A percentile compares a stretch with the other conserved stretches of the same genome.
Conservation (phyloP, 345 rosid genomes). For the Eucalyptus fibrosa region DNA sequence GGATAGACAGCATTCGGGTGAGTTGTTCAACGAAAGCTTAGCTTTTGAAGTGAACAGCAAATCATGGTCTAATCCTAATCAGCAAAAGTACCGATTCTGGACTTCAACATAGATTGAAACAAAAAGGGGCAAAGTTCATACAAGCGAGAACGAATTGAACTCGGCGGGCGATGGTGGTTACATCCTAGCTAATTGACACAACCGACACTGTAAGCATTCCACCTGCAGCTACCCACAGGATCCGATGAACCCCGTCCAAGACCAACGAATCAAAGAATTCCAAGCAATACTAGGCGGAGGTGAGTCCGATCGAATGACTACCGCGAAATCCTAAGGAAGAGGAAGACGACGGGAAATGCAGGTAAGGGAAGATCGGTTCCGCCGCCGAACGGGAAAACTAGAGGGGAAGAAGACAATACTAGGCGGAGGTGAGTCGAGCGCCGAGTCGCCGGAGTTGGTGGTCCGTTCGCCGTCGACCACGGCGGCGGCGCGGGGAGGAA, state of each 20-base stretch:
- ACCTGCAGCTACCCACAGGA: neutral
- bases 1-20: neutral
- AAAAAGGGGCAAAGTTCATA: neutral
- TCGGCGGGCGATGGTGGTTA: neutral
- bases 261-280: too few species aligned
- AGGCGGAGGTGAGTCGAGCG: neutral
- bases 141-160: neutral
- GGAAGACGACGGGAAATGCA: neutral
- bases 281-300: too few species aligned
- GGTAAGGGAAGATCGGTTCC: neutral
- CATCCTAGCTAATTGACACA: neutral
- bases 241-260: neutral
- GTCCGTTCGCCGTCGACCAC: neutral
- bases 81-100: neutral
- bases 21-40: neutral
- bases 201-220: neutral
- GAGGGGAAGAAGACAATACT: neutral
- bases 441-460: neutral
- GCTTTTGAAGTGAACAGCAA: neutral
- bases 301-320: neutral
- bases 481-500: neutral
- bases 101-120: neutral
- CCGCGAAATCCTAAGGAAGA: neutral
- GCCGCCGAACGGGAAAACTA: neutral
- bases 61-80: neutral